Conservation (phyloP, 2,329 filamentous ascomycete genomes). For the Myriosclerotinia scirpicola region DNA sequence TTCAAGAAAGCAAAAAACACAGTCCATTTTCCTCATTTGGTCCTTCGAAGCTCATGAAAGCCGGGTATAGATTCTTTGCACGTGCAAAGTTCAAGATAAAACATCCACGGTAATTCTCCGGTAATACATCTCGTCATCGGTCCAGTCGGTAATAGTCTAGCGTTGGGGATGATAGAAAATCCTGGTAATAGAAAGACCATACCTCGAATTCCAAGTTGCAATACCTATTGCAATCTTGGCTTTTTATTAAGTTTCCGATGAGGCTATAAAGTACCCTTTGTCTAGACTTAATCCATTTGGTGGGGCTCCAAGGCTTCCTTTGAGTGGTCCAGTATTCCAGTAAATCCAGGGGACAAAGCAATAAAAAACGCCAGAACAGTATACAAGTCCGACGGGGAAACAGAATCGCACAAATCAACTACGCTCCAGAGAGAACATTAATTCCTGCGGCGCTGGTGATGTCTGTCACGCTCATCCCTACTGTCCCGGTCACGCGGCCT, state of each 20-base stretch:
- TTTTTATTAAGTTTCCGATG: slow-evolving; percentile 28
- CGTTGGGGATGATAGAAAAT: slow-evolving; percentile 28
- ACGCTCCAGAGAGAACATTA: slow-evolving; percentile 28
- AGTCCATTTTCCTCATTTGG: slow-evolving; percentile 29
- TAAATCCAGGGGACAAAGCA: slow-evolving; percentile 31
- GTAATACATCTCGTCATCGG: slow-evolving; percentile 29
- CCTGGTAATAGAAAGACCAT: slow-evolving; percentile 27
- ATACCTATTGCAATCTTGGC: slow-evolving; percentile 30
- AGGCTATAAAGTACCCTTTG: slow-evolving; percentile 30
- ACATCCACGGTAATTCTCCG: slow-evolving; percentile 28
- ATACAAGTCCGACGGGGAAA: slow-evolving; percentile 29
- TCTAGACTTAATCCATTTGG: slow-evolving; percentile 34
- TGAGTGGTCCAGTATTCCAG: slow-evolving; percentile 30
- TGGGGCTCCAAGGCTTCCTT: slow-evolving; percentile 32
- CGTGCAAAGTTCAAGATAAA: slow-evolving; percentile 29
- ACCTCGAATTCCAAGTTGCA: slow-evolving; percentile 30
- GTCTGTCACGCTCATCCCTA: slow-evolving; percentile 35
- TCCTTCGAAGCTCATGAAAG: slow-evolving; percentile 34
- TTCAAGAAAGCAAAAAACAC: slow-evolving; percentile 29
- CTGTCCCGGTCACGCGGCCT: slow-evolving; percentile 34
- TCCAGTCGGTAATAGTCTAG: slow-evolving; percentile 28
- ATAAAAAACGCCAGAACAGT: slow-evolving; percentile 36
- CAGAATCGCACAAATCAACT: slow-evolving; percentile 30
- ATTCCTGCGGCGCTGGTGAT: slow-evolving; percentile 33
- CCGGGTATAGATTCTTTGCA: slow-evolving; percentile 34